Percentiles rank a stretch among this genome's conserved stretches.
Evolutionary conservation across 371 early-diverging fungal species (phyloP).

Genomic region (Mucor piriformis): DNA sequence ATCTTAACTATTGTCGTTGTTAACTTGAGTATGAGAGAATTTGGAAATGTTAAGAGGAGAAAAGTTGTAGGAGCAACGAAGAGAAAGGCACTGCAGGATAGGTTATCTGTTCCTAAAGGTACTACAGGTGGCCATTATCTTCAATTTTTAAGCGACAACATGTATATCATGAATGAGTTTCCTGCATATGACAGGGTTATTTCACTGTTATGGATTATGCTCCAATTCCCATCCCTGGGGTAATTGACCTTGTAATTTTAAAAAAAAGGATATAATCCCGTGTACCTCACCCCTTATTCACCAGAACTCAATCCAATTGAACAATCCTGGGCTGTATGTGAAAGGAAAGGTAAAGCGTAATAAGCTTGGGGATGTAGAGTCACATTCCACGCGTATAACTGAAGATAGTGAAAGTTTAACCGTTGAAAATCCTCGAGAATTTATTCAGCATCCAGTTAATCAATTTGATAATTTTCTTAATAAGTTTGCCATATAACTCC

Average conservation of each 20-base stretch:
- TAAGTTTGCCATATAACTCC: too few relatives aligned
- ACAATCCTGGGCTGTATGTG: too few relatives aligned
- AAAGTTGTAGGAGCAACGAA: constrained; percentile 14
- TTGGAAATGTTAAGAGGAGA: constrained; percentile 8
- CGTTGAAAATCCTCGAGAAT: too few relatives aligned
- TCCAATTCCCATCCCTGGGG: neutral
- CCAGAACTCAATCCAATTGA: too few relatives aligned
- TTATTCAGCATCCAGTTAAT: too few relatives aligned
- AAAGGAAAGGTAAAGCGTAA: too few relatives aligned
- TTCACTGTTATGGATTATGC: constrained; percentile 2
- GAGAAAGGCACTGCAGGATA: constrained; percentile 6
- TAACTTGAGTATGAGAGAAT: constrained; percentile 9
- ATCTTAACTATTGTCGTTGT: constrained; percentile 11
- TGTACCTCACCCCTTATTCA: constrained; percentile 7
- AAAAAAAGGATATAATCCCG: constrained; percentile 4
- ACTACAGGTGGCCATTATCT: constrained; percentile 17
- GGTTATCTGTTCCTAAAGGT: constrained; percentile 17
- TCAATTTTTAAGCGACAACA: constrained; percentile 1
- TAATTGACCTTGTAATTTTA: constrained; percentile 11
- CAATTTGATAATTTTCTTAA: too few relatives aligned
- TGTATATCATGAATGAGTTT: constrained; percentile 9
- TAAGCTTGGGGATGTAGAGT: too few relatives aligned
- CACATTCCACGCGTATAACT: too few relatives aligned
- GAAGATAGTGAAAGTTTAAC: too few relatives aligned
- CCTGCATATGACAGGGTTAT: neutral